Evolutionary conservation across 352 stramenopile genomes (phyloP), one percentile per base, ranked within the genome.

Genomic region (Halophytophthora polymorphica): DNA sequence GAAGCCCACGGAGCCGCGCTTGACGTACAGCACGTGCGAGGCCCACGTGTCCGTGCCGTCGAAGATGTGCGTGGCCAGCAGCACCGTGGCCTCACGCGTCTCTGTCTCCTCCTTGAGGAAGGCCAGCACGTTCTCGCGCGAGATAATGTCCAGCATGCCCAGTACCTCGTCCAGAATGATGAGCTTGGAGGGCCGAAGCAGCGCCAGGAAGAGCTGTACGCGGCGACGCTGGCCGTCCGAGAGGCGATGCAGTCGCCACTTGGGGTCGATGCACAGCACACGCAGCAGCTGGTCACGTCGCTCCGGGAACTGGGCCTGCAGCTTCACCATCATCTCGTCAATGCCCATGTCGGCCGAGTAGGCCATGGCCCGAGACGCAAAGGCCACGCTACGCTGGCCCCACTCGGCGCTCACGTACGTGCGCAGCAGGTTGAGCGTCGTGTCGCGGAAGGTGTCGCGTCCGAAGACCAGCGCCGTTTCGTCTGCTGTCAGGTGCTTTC

Each of bases 111-210:
- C 58, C 44, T 97, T 93, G 7, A 99, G 64, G 64, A 97, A 98
- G 37, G 74, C 53, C 6, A 99, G 66, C 31, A 98, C 77, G 66
- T 98, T 96, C 45, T 96, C 85, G 25, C 95, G 80, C 15, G 94
- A 96, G 50, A 98, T 93, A 45, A 98, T 93, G 73, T 99, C 97
- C 29, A 99, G 76, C 69, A 95, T 97, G 1, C 94, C 96, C 7
- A 98, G 97, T 44, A 99, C 88, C 82, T 99, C 97, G 58, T 99
- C 97, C n/a, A 99, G 73, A 4, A 99, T 66, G 31, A 99, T 90
- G 47, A 99, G 83, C 58, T 98, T 80, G 48, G 97, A 98, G 14
- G 97, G 97, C 38, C 95, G 82, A 43, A 99, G 74, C 3, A 99
- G 73, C 31, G 93, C 93, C 21, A 99, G 60, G 56, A 99, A 96